Conservation (phyloP, 495 filamentous ascomycete species). For the Hypomontagnella monticulosa region DNA sequence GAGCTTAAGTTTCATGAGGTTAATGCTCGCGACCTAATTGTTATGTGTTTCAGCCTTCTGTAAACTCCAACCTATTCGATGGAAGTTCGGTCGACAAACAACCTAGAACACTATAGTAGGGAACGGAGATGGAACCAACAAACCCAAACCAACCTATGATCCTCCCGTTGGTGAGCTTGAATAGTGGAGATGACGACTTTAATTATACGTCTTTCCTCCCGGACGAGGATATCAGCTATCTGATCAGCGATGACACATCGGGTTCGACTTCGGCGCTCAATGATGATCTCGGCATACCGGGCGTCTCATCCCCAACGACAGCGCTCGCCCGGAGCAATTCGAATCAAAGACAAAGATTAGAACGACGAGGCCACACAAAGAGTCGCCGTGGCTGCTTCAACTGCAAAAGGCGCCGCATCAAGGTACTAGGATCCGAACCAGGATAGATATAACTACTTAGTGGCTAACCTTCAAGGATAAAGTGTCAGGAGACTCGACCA, state of each 20-base stretch:
- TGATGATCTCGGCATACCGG: constrained; percentile 17
- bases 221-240: constrained; percentile 47
- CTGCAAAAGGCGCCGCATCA: constrained; percentile 71
- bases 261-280: constrained; percentile 25
- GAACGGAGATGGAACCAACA: constrained; percentile 33
- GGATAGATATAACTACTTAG: neutral
- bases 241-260: constrained; percentile 43
- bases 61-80: constrained; percentile 1
- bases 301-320: constrained; percentile 18
- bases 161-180: constrained; percentile 39
- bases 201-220: constrained; percentile 47
- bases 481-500: constrained; percentile 69
- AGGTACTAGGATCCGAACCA: constrained; percentile 47
- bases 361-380: constrained; percentile 66
- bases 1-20: neutral
- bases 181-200: constrained; percentile 36
- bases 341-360: constrained; percentile 46
- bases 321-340: constrained; percentile 7
- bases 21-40: neutral
- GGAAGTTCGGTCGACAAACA: neutral
- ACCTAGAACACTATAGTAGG: constrained; percentile 2
- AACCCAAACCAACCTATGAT: constrained; percentile 33
- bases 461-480: constrained; percentile 1
- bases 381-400: constrained; percentile 70
- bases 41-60: neutral